Base-by-base conservation (phyloP, 116 monocot genomes). In the Trichopus zeylanicus region DNA sequence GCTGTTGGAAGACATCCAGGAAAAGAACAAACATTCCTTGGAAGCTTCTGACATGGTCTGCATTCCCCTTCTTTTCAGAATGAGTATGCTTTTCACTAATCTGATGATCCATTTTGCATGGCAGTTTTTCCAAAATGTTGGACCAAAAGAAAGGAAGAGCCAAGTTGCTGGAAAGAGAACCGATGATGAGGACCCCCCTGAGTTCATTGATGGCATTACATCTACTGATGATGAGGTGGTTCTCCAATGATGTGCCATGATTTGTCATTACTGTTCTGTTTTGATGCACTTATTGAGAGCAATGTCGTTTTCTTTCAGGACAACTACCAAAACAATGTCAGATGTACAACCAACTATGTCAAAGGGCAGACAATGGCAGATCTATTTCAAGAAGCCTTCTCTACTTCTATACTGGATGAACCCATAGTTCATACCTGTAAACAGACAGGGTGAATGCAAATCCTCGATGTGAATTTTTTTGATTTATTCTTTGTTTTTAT, bases 381-480 rank as follows among this genome's bases (percentile, higher is more conserved):
- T 67, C 35, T 89, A 63, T 89, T 94, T 49, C 94, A 86, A 57
- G 81, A 86, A 73, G 63, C 71, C 60, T 89, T 89, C 70, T 75
- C 35, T 64, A 37, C 52, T 63, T 68, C 55, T 60, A 46, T 47
- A 51, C 30, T 48, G 21, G 79, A 73, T 31, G 52, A 39, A 29
- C 22, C 38, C 51, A n/a, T 16, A 62, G 31, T 53, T 49, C 59
- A 29, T 21, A 53, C 51, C 55, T 60, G 23, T 61, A 80, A 60
- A 34, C 53, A 57, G 26, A 21, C 54, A 64, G 67, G 77, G 83
- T 83, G 51, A 65, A 72, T 6, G 53, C 51, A 23, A 38, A n/a
- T 13, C 18, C 12, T n/a, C n/a, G 42, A 9, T 42, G 18, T 42
- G 13, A 42, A 18, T 42, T 1, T 42, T 13, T 13, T 42, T 16